A percentile compares a stretch with the other conserved stretches of the same genome.
Evolutionary conservation across 1,284 basidiomycete genomes (phyloP).

Genomic region (Laetiporus sulphureus): DNA sequence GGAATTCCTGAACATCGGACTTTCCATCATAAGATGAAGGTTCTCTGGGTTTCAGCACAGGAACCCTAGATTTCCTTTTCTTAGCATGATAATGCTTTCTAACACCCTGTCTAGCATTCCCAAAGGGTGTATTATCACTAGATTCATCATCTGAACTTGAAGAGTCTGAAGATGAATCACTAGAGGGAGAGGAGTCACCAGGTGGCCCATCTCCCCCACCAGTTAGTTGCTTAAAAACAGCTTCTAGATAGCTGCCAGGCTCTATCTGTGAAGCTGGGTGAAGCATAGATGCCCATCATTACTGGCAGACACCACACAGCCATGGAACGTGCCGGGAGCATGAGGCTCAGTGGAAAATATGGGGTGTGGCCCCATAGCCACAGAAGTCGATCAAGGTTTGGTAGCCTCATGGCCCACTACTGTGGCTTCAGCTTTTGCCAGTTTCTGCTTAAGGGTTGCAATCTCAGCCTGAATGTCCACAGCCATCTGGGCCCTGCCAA

Average conservation of each 20-base stretch:
- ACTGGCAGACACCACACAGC: neutral
- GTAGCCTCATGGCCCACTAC: neutral
- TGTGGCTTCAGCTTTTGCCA: neutral
- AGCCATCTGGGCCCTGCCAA: too few relatives aligned
- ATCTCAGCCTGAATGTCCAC: too few relatives aligned
- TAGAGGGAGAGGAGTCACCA: neutral
- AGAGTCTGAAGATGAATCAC: neutral
- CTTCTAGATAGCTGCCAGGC: conserved; percentile 1
- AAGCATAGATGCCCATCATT: neutral
- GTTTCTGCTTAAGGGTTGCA: neutral
- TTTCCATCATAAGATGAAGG: conserved; percentile 2
- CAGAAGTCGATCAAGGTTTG: neutral
- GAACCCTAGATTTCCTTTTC: neutral
- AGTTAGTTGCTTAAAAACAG: neutral
- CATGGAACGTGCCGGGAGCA: neutral
- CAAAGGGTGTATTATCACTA: neutral
- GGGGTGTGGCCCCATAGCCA: neutral
- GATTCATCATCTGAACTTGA: neutral
- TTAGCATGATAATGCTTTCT: neutral
- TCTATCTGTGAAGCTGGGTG: conserved; percentile 5
- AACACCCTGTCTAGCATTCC: neutral
- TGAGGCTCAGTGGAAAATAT: neutral
- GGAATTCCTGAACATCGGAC: conserved; percentile 3
- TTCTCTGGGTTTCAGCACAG: conserved; percentile 4
- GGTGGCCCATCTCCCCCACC: neutral